Evolutionary conservation across 441 rosid species (phyloP), one percentile per base, ranked within the genome.

Genomic region (Erodium chrysanthum): DNA sequence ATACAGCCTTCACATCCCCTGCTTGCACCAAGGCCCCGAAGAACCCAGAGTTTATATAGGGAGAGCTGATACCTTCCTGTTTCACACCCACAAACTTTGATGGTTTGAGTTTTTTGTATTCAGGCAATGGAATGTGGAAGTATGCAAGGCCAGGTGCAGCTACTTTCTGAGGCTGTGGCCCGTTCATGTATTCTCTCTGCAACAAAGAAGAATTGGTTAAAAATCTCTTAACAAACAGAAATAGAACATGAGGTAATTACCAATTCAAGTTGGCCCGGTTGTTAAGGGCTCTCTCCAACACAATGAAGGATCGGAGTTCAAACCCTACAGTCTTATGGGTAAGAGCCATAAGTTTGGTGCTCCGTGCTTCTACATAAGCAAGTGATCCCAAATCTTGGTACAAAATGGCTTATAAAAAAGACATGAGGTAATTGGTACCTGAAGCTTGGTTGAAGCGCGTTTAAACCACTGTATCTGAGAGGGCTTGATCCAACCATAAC

Each of bases 91-190:
- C 83, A 78, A 79, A 79, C 68, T 78, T 84, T 0, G 93, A 75
- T 31, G 83, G 69, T 62, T 77, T 85, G 23, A 91, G 84, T 21
- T 56, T 59, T 20, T 70, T 58, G 58, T 84, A 84, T 73, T 91
- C 97, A 21, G 96, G 96, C 80, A 91, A 65, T 0, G 96, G 97
- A 67, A 91, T 91, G 84, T 91, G 97, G 70, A 88, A 80, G 80
- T 80, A 91, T 2, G 72, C 96, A 31, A 91, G 84, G 14, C 93
- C 93, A 0, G 96, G 91, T 9, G 97, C 97, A 2, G 84, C 67
- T 48, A 68, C 78, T 64, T 79, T 82, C 75, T 87, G 91, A 25
- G 88, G 75, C 25, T 67, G 52, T 17, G 96, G 97, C 73, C 81
- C 74, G 29, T 70, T 81, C 82, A 69, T 78, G 75, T 86, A 84